Percentiles rank a stretch among this genome's conserved stretches.
Evolutionary conservation across 768 basidiomycete genomes (phyloP).

Genomic region (Mycena belliarum): DNA sequence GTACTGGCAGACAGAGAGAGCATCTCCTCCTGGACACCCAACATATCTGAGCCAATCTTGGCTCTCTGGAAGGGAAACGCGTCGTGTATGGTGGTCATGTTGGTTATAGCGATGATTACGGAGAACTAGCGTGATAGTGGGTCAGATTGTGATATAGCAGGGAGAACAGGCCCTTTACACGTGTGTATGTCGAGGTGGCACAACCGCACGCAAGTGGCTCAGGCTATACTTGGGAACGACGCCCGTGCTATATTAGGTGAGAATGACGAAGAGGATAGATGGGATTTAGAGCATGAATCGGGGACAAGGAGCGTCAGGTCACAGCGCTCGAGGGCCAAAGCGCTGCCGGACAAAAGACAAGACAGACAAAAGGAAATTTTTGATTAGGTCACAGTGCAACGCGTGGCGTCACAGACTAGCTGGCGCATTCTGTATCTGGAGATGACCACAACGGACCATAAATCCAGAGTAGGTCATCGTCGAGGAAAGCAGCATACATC

Average conservation of each 20-base stretch:
- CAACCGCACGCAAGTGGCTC: no score
- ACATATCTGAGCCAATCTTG: not conserved
- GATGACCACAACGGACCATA: no score
- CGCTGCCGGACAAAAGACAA: not conserved
- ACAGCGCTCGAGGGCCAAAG: not conserved
- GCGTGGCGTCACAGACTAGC: no score
- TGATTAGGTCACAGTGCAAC: no score
- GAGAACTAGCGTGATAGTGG: not conserved
- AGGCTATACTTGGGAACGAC: not conserved
- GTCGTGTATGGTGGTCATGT: conserved; percentile 7
- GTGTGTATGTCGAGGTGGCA: not conserved
- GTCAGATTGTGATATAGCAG: not conserved
- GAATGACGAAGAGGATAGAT: not conserved
- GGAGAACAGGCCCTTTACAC: not conserved
- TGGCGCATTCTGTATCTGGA: no score
- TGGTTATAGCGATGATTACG: not conserved
- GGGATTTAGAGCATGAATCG: not conserved
- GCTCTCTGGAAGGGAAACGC: not conserved
- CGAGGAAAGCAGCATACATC: no score
- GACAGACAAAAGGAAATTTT: not conserved
- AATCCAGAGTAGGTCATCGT: no score
- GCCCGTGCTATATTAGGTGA: not conserved
- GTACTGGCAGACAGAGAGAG: not conserved
- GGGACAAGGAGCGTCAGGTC: not conserved
- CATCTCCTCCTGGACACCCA: not conserved